phyloP scores from a whole-genome alignment of 2,329 filamentous ascomycete genomes.

The Didymellaceae sp. region DNA sequence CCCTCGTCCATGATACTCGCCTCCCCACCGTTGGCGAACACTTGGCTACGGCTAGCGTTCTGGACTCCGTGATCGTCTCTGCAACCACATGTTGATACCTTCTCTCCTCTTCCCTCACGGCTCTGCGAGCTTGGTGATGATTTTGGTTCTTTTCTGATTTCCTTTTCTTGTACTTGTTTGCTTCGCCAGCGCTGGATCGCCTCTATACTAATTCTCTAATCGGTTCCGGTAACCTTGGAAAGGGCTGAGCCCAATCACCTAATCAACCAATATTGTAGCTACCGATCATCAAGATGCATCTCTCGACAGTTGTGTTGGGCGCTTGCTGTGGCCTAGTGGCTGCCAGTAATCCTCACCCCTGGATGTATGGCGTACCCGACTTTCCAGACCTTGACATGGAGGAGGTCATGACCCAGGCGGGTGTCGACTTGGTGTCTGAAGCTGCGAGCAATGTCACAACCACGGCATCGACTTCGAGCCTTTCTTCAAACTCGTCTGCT shows the following conservation, averaged over 20 bases:
- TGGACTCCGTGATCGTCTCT: neutral
- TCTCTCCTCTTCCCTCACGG: neutral
- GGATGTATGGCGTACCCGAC: constrained; percentile 45
- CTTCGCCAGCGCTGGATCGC: constrained; percentile 30
- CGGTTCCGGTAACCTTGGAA: constrained; percentile 9
- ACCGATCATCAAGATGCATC: constrained; percentile 24
- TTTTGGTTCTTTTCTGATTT: neutral
- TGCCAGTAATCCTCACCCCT: constrained; percentile 34
- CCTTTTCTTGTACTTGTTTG: constrained; percentile 4
- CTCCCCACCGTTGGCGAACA: constrained; percentile 13
- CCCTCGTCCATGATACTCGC: constrained; percentile 16
- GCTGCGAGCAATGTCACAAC: constrained; percentile 26
- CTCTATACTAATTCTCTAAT: constrained; percentile 20
- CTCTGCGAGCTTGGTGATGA: constrained; percentile 12
- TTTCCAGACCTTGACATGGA: constrained; percentile 36
- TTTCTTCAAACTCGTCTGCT: constrained; percentile 21
- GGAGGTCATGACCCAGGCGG: constrained; percentile 35
- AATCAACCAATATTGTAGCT: neutral
- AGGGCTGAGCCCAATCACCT: neutral
- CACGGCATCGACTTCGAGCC: constrained; percentile 19
- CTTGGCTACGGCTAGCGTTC: constrained; percentile 12
- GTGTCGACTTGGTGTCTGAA: constrained; percentile 20
- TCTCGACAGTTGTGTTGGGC: constrained; percentile 26
- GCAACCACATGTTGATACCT: neutral
- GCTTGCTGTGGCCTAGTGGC: constrained; percentile 28